Percentiles rank a stretch among this genome's conserved stretches.
Conservation (phyloP, 1,139 yeast genomes). For the Meyerozyma elateridarum region DNA sequence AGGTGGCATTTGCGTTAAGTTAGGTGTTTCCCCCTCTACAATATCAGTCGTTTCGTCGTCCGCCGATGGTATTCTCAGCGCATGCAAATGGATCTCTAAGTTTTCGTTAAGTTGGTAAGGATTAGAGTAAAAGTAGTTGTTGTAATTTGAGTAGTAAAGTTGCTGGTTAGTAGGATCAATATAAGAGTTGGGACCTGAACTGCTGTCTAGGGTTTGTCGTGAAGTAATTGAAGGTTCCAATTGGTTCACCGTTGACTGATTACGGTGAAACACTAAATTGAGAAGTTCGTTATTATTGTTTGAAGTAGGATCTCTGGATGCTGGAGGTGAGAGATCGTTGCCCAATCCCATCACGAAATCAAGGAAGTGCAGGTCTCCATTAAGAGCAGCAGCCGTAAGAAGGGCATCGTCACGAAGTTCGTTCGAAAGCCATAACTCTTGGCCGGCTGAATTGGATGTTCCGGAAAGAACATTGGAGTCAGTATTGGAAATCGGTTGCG, state of each 20-base stretch:
- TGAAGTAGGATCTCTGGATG: constrained; percentile 10
- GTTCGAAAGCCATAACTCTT: constrained; percentile 62
- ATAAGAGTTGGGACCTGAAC: constrained; percentile 8
- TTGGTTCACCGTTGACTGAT: constrained; percentile 11
- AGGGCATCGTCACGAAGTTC: constrained; percentile 70
- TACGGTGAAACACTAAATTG: constrained; percentile 49
- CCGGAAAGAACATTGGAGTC: too few relatives aligned
- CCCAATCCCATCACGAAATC: constrained; percentile 38
- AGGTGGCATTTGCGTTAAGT: constrained; percentile 38
- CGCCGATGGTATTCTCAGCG: constrained; percentile 21
- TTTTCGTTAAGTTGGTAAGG: constrained; percentile 40
- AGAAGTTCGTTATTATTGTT: constrained; percentile 37
- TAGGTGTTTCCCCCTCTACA: constrained; percentile 31
- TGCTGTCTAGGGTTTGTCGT: neutral
- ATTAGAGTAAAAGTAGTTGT: constrained; percentile 39
- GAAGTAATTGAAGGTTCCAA: constrained; percentile 5
- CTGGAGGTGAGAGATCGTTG: constrained; percentile 12
- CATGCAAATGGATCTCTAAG: constrained; percentile 43
- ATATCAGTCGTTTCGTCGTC: constrained; percentile 32
- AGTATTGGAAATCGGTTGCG: too few relatives aligned
- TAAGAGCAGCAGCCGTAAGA: constrained; percentile 67
- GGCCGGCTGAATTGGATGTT: too few relatives aligned
- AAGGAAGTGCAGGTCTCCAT: constrained; percentile 55
- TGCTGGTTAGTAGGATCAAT: constrained; percentile 37
- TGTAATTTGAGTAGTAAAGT: constrained; percentile 37